These are phyloP conservation scores for Magnolia officinalis DNA, from an alignment of 164 flowering plant genomes.

Conservation along the genomic window DNA sequence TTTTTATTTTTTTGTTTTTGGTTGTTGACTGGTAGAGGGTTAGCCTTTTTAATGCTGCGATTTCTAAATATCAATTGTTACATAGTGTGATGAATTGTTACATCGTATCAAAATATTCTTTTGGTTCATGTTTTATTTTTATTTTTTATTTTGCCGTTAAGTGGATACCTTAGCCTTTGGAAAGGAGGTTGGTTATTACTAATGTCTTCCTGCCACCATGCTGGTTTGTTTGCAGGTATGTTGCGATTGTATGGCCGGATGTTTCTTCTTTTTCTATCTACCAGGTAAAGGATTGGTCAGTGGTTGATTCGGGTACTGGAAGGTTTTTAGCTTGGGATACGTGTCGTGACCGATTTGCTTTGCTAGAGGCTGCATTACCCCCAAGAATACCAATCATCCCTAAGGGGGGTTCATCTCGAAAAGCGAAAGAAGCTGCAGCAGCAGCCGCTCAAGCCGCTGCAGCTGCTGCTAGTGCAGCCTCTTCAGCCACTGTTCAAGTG, in stretches of 20 bases:
- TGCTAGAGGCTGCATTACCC: conserved; percentile 76
- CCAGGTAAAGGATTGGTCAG: conserved; percentile 94
- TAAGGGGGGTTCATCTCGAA: conserved; percentile 89
- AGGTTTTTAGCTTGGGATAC: conserved; percentile 98
- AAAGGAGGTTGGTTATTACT: conserved; percentile 6
- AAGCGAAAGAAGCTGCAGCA: conserved; percentile 97
- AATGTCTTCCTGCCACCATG: conserved; percentile 6
- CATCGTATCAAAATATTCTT: background rate
- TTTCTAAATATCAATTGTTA: too few relatives aligned
- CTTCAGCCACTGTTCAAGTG: conserved; percentile 86
- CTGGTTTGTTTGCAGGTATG: conserved; percentile 58
- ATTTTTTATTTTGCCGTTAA: background rate
- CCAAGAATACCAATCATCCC: conserved; percentile 80
- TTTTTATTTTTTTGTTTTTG: too few relatives aligned
- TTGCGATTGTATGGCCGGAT: conserved; percentile 97
- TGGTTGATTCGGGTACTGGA: conserved; percentile 96
- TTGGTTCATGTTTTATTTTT: background rate
- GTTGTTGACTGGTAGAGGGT: background rate
- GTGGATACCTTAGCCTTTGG: background rate
- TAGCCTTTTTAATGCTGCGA: background rate
- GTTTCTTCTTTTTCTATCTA: conserved; percentile 87
- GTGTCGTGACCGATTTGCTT: conserved; percentile 90
- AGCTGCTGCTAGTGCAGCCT: conserved; percentile 91
- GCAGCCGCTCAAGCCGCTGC: conserved; percentile 94
- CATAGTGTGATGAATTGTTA: background rate